These are phyloP conservation scores for Balamuthia mandrillaris DNA, from an alignment of 208 protist genomes.

Conservation along the genomic window DNA sequence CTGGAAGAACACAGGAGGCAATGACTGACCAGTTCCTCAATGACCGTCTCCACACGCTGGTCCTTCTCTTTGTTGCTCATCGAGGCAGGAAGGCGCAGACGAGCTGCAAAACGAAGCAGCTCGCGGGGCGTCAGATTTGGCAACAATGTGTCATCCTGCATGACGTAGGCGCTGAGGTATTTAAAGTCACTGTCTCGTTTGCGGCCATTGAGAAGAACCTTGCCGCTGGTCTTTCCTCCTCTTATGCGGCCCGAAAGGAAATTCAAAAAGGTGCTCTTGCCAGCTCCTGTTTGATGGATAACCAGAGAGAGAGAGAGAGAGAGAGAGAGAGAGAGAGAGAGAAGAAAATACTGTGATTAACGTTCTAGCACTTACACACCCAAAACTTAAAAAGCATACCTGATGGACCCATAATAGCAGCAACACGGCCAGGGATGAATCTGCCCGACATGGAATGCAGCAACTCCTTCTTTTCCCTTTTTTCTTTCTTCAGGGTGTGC, in stretches of 20 bases:
- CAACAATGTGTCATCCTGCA: slow-evolving; percentile 15
- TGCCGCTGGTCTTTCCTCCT: not conserved
- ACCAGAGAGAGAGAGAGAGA: not conserved
- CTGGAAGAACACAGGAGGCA: not conserved
- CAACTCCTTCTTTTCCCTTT: not conserved
- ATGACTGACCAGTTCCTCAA: not conserved
- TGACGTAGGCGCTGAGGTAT: not conserved
- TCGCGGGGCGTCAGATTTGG: not conserved
- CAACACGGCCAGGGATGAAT: not conserved
- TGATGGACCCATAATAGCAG: slow-evolving; percentile 16
- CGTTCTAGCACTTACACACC: no score
- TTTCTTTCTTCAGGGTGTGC: not conserved
- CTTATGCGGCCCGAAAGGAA: not conserved
- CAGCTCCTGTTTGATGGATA: not conserved
- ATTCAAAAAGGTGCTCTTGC: slow-evolving; percentile 17
- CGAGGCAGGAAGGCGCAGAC: not conserved
- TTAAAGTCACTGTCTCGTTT: not conserved
- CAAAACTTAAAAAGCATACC: no score
- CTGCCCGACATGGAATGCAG: not conserved
- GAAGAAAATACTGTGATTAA: no score
- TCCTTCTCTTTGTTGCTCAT: not conserved
- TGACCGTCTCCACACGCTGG: not conserved
- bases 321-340: no score
- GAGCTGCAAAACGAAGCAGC: not conserved
- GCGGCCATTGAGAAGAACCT: not conserved